Percentiles rank a stretch among this genome's conserved stretches.
Conservation (phyloP, 2,329 filamentous ascomycete species). For the Arthrobotrys entomopaga region DNA sequence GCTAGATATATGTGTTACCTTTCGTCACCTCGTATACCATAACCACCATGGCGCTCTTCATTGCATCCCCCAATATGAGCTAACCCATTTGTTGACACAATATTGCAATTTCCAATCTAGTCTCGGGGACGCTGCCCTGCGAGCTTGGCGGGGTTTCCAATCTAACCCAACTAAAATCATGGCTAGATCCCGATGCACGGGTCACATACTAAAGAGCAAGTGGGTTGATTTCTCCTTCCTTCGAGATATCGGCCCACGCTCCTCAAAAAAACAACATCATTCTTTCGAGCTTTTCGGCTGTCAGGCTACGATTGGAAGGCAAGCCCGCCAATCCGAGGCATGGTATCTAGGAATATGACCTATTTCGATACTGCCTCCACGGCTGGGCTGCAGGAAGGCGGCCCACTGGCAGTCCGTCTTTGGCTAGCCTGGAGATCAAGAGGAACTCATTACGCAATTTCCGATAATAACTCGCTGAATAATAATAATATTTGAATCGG, state of each 20-base stretch:
- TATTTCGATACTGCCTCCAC: neutral
- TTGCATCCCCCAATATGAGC: neutral
- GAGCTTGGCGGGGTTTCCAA: too few species aligned
- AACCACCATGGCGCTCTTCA: neutral
- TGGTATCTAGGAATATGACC: neutral
- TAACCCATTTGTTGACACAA: too few species aligned
- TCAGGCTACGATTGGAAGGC: slow-evolving; percentile 3
- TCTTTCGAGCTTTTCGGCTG: neutral
- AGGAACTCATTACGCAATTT: too few species aligned
- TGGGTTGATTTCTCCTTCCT: too few species aligned
- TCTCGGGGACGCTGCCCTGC: too few species aligned
- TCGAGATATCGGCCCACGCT: too few species aligned
- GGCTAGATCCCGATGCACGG: slow-evolving; percentile 16
- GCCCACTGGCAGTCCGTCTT: neutral
- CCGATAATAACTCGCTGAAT: too few species aligned
- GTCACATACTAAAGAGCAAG: too few species aligned
- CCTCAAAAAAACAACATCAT: too few species aligned
- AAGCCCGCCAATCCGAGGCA: neutral
- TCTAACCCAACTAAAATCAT: neutral
- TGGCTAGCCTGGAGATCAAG: neutral
- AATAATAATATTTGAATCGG: too few species aligned
- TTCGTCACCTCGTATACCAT: slow-evolving; percentile 24
- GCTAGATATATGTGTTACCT: slow-evolving; percentile 7
- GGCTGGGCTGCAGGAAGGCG: slow-evolving; percentile 9
- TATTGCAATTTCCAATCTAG: too few species aligned